Conservation (phyloP, 2,329 filamentous ascomycete species). For the Colletotrichum magnum region DNA sequence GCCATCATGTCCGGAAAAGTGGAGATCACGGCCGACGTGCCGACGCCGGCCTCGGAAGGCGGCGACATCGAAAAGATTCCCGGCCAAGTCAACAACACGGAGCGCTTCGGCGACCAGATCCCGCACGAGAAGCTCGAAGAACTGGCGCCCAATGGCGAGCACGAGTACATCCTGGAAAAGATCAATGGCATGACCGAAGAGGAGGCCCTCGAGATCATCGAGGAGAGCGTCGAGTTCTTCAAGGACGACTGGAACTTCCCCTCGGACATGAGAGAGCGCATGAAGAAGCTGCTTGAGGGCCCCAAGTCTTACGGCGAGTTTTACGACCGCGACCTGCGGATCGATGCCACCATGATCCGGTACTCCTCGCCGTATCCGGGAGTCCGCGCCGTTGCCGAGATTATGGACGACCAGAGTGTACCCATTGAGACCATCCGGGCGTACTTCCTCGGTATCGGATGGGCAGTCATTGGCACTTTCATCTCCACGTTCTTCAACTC, state of each 20-base stretch:
- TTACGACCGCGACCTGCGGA: conserved; percentile 57
- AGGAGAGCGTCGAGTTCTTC: conserved; percentile 55
- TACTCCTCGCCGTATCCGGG: conserved; percentile 60
- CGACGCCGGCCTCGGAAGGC: conserved; percentile 19
- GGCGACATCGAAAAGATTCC: conserved; percentile 36
- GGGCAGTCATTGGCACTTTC: conserved; percentile 56
- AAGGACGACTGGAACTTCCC: conserved; percentile 62
- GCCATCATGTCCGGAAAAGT: conserved; percentile 36
- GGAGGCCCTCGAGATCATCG: conserved; percentile 56
- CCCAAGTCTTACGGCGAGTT: conserved; percentile 56
- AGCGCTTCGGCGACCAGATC: conserved; percentile 52
- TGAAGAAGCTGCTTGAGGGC: conserved; percentile 54
- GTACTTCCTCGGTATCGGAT: conserved; percentile 57
- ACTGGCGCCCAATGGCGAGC: conserved; percentile 59
- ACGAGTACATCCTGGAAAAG: conserved; percentile 57
- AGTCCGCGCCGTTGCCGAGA: conserved; percentile 56
- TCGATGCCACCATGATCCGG: conserved; percentile 56
- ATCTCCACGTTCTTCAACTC: conserved; percentile 58
- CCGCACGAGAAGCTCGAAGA: conserved; percentile 55
- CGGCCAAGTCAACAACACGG: conserved; percentile 17
- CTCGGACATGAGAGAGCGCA: conserved; percentile 57
- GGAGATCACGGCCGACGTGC: conserved; percentile 25
- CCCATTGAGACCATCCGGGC: conserved; percentile 59
- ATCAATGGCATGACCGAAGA: conserved; percentile 60
- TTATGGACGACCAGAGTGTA: conserved; percentile 51